Percentiles rank a stretch among this genome's conserved stretches.
Conservation (phyloP, 495 filamentous ascomycete genomes). For the Elaphomyces granulatus region DNA sequence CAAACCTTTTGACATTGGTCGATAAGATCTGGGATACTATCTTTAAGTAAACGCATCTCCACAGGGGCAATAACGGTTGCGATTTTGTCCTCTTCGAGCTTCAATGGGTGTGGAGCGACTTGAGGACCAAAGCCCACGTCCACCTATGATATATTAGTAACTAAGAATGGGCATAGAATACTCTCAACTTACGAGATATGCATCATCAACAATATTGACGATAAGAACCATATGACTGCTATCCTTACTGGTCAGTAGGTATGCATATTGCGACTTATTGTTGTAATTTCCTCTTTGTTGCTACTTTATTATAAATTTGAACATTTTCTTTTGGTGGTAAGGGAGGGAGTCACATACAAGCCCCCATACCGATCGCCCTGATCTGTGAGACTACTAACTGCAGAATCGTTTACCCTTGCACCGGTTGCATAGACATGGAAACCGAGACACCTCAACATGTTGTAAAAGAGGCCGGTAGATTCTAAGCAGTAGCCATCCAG, state of each 20-base stretch:
- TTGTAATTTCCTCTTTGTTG: too few relatives aligned
- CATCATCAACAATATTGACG: constrained; percentile 33
- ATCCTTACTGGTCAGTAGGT: too few relatives aligned
- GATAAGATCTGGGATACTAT: constrained; percentile 30
- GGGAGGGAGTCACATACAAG: too few relatives aligned
- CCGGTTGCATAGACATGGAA: constrained; percentile 34
- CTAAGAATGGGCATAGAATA: constrained; percentile 11
- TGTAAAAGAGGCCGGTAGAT: constrained; percentile 45
- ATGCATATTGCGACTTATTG: too few relatives aligned
- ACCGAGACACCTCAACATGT: constrained; percentile 43
- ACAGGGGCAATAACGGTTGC: constrained; percentile 30
- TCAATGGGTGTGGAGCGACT: constrained; percentile 39
- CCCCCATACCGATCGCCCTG: too few relatives aligned
- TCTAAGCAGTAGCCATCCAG: constrained; percentile 55
- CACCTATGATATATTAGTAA: constrained; percentile 22
- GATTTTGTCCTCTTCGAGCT: constrained; percentile 28
- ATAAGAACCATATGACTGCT: constrained; percentile 58
- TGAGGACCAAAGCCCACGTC: constrained; percentile 61
- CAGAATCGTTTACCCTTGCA: constrained; percentile 9
- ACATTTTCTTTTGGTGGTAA: too few relatives aligned
- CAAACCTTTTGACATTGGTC: constrained; percentile 35
- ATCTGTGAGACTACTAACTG: too few relatives aligned
- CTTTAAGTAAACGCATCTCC: constrained; percentile 33
- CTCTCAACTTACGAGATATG: too few relatives aligned
- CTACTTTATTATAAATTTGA: too few relatives aligned